Percentiles rank a stretch among this genome's conserved stretches.
Evolutionary conservation across 345 rosid species (phyloP).

Genomic region (Hibiscus trionum): DNA sequence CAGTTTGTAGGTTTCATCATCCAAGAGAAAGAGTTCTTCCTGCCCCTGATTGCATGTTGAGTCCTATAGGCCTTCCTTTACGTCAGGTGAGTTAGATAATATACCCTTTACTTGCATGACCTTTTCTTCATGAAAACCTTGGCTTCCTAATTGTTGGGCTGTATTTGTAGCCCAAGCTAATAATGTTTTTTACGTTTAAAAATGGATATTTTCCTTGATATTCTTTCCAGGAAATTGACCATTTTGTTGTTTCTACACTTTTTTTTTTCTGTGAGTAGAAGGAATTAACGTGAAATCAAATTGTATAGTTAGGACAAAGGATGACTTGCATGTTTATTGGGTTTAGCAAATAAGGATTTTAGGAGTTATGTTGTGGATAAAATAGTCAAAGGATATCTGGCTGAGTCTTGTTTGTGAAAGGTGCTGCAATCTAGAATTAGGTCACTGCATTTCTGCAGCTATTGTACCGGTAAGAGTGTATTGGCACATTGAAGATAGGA

Average conservation of each 20-base stretch:
- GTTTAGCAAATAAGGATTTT: not conserved
- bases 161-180: not conserved
- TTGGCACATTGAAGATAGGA: not conserved
- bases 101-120: not conserved
- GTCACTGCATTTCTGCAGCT: not conserved
- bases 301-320: too few species aligned
- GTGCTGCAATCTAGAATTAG: not conserved
- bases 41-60: constrained; percentile 83
- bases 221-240: not conserved
- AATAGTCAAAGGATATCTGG: not conserved
- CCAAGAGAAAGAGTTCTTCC: constrained; percentile 92
- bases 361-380: not conserved
- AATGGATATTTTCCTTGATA: not conserved
- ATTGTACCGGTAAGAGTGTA: not conserved
- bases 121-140: not conserved
- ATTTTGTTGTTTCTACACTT: not conserved
- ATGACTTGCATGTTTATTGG: not conserved
- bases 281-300: too few species aligned
- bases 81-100: constrained; percentile 61
- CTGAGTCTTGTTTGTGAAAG: not conserved
- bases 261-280: not conserved
- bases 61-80: constrained; percentile 86
- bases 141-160: not conserved
- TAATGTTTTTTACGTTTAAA: not conserved
- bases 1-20: constrained; percentile 91